These are phyloP conservation scores for Aspergillus sp. DNA, from an alignment of 2,329 filamentous ascomycete species.

Conservation along the genomic window DNA sequence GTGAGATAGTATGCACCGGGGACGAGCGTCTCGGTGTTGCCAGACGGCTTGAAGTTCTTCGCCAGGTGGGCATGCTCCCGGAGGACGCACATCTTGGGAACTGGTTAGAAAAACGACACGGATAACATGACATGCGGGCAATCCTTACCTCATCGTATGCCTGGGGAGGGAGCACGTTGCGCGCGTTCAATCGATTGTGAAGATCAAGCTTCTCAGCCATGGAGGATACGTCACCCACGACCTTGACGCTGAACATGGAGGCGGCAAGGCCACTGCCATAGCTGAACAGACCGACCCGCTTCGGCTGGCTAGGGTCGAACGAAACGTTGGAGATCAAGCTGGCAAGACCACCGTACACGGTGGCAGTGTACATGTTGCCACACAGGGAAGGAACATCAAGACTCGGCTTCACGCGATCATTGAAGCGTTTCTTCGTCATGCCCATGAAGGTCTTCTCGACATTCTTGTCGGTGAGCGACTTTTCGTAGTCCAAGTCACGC, in stretches of 20 bases:
- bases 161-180: conserved; percentile 58
- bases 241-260: conserved; percentile 58
- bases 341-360: conserved; percentile 49
- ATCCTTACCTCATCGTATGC: conserved; percentile 61
- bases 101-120: conserved; percentile 16
- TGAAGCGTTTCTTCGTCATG: conserved; percentile 74
- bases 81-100: conserved; percentile 63
- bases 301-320: conserved; percentile 56
- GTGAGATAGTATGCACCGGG: conserved; percentile 68
- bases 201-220: conserved; percentile 63
- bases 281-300: conserved; percentile 67
- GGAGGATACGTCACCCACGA: conserved; percentile 59
- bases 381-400: conserved; percentile 71
- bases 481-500: conserved; percentile 67
- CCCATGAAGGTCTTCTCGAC: conserved; percentile 82
- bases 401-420: conserved; percentile 63
- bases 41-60: conserved; percentile 65
- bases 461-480: conserved; percentile 69
- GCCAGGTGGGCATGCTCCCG: conserved; percentile 76
- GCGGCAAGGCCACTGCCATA: conserved; percentile 70
- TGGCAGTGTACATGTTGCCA: conserved; percentile 56
- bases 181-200: conserved; percentile 55
- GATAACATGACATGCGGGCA: conserved; percentile 9
- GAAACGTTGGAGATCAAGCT: conserved; percentile 55
- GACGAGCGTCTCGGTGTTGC: conserved; percentile 56